phyloP scores from a whole-genome alignment of 257 asterid genomes.

The Perilla frutescens region DNA sequence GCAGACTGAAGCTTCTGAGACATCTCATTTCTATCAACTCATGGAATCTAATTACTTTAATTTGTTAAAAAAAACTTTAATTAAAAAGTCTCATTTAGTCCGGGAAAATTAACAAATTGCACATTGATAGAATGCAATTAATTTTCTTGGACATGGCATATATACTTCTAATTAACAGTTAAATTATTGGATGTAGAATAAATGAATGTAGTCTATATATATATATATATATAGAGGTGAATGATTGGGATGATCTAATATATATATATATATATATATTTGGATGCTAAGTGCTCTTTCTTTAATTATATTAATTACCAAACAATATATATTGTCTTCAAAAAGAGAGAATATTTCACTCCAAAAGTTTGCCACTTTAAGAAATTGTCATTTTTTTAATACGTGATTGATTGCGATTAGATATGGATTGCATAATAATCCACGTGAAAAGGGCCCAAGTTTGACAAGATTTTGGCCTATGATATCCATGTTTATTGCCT shows the following conservation, averaged over 20 bases:
- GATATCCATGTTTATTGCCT: not conserved
- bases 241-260: not conserved
- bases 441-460: conserved; percentile 32
- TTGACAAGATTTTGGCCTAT: conserved; percentile 8
- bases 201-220: too few relatives aligned
- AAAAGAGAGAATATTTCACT: not conserved
- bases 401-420: conserved; percentile 24
- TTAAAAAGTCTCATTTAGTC: too few relatives aligned
- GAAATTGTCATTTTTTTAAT: not conserved
- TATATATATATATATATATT: not conserved
- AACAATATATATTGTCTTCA: not conserved
- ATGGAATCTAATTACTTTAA: too few relatives aligned
- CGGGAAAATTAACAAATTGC: too few relatives aligned
- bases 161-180: too few relatives aligned
- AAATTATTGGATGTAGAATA: too few relatives aligned
- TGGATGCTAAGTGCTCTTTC: not conserved
- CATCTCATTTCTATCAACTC: too few relatives aligned
- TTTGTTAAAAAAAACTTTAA: too few relatives aligned
- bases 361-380: conserved; percentile 25
- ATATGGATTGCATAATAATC: conserved; percentile 5
- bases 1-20: too few relatives aligned
- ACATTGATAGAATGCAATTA: too few relatives aligned
- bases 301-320: not conserved
- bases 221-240: too few relatives aligned
- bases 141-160: too few relatives aligned